Base-by-base conservation (phyloP, 2,329 filamentous ascomycete genomes). In the Penicillium polonicum region DNA sequence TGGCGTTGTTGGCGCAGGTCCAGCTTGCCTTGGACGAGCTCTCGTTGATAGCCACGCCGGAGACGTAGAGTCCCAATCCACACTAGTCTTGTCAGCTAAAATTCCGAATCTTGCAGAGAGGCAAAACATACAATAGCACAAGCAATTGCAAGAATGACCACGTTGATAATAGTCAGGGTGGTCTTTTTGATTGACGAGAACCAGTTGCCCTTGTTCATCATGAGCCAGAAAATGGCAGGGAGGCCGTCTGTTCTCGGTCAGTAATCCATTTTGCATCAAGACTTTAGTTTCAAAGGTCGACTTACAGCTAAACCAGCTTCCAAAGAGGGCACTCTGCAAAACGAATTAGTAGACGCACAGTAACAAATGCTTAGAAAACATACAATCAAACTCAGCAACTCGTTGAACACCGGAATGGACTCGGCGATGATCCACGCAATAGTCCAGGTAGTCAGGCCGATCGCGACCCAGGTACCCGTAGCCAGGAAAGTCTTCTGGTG, bases 351-450 rank as follows among this genome's bases (percentile, higher is more conserved):
- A 46, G 4, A 31, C 4, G 45, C 2, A 36, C 36, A 4, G 17
- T 17, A 6, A 13, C 10, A 41, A 12, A 3, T 2, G 19, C 2
- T 38, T 3, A 15, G 5, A 33, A 21, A 41, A 55, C 61, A n/a
- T 69, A 71, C 61, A 65, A 89, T 83, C 35, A 90, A 72, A 9
- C 83, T 84, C 39, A 90, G 74, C 19, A 90, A 74, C 48, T 84
- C 79, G 66, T 84, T 83, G 75, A 90, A 90, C 52, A 84, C 82
- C 1, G 88, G 88, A 5, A 90, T 85, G 0, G 84, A 83, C 71
- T 88, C 84, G 7, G 87, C 86, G 56, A 90, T 85, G 55, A 89
- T 67, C 78, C 84, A 88, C 1, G 85, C 83, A 21, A 87, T 60
- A 5, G 82, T 67, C 83, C 86, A 89, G 15, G 83, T 72, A 13